Evolutionary conservation across 1,284 basidiomycete genomes (phyloP), one percentile per base, ranked within the genome.

Genomic region (Puccinia novopanici): DNA sequence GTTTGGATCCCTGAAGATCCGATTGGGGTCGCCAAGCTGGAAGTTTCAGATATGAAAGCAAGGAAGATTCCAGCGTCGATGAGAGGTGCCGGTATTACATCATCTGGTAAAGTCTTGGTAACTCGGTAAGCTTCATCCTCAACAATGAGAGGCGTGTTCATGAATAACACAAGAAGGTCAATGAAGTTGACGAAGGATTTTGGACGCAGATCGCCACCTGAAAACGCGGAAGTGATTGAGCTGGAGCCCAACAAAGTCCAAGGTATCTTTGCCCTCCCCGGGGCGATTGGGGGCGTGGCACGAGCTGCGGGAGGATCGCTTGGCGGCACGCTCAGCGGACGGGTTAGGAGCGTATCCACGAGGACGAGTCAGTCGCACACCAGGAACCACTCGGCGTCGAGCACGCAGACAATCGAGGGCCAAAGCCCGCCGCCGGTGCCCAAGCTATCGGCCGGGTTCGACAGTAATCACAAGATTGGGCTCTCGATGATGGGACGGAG

Each of bases 1-100:
- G 65, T 78, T 42, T 78, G 76, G 76, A 71, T 78, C 15, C 65
- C 76, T 57, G 76, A 78, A 59, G 76, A 78, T 48, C 76, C 76
- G 22, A 57, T 70, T 3, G 76, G 76, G 17, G 40, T 78, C 13
- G 76, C 65, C 9, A 78, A 71, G n/a, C 61, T 70, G 2, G 76
- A 78, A 61, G 67, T 78, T 24, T n/a, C 24, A 15, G 76, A 78
- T 48, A 78, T 78, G 76, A 78, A 78, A 55, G 54, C 24, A 4
- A 54, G 67, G 27, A 78, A 78, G 19, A 78, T 78, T 24, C 65
- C 76, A 3, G 76, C 67, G 15, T 78, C 76, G 9, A 19, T 59
- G 6, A 52, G 34, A 57, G 76, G 76, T 13, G 76, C 76, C 17
- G 67, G 50, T 3, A 71, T 78, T 17, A 78, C 65, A 42, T 54